Evolutionary conservation across 306 rosid genomes (phyloP), one percentile per base, ranked within the genome.

Genomic region (Comarum palustre): DNA sequence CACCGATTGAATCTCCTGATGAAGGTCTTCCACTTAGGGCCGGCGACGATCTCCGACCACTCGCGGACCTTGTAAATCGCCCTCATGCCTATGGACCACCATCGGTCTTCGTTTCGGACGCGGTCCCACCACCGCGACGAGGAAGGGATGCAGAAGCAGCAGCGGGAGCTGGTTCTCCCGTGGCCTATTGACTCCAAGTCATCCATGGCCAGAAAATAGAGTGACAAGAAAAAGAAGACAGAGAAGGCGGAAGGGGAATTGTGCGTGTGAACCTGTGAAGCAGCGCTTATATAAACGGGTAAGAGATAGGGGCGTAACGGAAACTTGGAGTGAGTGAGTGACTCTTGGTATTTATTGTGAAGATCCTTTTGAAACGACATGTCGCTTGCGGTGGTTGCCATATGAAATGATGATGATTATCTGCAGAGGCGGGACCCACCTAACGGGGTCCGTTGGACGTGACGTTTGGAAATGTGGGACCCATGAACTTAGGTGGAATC

Each of bases 1-100:
- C 52, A 82, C 47, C 91, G 71, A 51, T 89, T 94, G 57, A 94
- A 86, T 4, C 92, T 77, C 6, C 98, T 87, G 4, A 94, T 89
- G 79, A 94, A 89, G 19, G 97, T 94, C 85, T 94, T 94, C 99
- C 99, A 94, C 74, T 71, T 83, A 0, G 99, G 99, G 0, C 99
- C 99, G 8, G 99, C 99, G 36, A 94, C 89, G 61, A 94, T 86
- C 90, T 94, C 99, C 6, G 97, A 91, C 96, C 96, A 84, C 78
- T 88, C 91, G 0, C 97, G 90, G 38, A 94, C 50, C 80, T 91
- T 91, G 87, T 73, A 88, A 34, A 91, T 34, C 0, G 87, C 92
- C 19, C 68, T 75, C 43, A 88, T 2, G 2, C 97, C 97, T 0
- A 85, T 82, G 0, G 84, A 59, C 95, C 96, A 94, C 97, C 97